phyloP scores from a whole-genome alignment of 768 basidiomycete species.

The Tricholoma furcatifolium region DNA sequence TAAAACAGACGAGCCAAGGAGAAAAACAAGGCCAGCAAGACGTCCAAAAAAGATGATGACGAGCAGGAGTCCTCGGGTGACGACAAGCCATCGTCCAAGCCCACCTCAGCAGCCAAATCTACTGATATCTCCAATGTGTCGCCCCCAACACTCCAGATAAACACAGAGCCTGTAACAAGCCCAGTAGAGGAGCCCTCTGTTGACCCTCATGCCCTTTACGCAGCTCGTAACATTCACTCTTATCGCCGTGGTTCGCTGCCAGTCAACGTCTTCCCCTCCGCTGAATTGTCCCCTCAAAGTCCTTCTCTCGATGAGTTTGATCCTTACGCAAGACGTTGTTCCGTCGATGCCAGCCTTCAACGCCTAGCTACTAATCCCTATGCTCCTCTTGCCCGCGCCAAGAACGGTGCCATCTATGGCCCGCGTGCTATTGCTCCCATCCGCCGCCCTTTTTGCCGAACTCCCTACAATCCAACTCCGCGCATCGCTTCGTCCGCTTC shows the following conservation, averaged over 20 bases:
- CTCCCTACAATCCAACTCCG: conserved; percentile 28
- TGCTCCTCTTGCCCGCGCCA: conserved; percentile 49
- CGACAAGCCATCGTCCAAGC: conserved; percentile 9
- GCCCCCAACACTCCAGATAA: conserved; percentile 40
- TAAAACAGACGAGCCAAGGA: conserved; percentile 75
- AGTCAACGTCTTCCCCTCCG: conserved; percentile 35
- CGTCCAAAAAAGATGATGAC: conserved; percentile 28
- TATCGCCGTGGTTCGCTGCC: conserved; percentile 60
- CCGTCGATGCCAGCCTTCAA: conserved; percentile 47
- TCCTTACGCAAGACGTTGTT: conserved; percentile 40
- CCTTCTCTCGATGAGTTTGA: conserved; percentile 42
- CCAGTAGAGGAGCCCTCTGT: conserved; percentile 38
- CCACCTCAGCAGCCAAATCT: conserved; percentile 9
- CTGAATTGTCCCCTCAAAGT: conserved; percentile 29
- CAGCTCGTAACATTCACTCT: conserved; percentile 23
- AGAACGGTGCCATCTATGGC: conserved; percentile 46
- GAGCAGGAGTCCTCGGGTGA: conserved; percentile 29
- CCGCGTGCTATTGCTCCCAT: conserved; percentile 34
- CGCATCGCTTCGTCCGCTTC: conserved; percentile 23
- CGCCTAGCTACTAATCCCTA: conserved; percentile 51
- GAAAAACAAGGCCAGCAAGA: conserved; percentile 64
- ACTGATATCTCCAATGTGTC: conserved; percentile 22
- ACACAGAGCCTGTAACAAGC: conserved; percentile 26
- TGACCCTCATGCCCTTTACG: conserved; percentile 21
- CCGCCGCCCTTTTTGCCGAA: conserved; percentile 28